phyloP scores from a whole-genome alignment of 495 filamentous ascomycete species.

The Penicillium malachiteum region DNA sequence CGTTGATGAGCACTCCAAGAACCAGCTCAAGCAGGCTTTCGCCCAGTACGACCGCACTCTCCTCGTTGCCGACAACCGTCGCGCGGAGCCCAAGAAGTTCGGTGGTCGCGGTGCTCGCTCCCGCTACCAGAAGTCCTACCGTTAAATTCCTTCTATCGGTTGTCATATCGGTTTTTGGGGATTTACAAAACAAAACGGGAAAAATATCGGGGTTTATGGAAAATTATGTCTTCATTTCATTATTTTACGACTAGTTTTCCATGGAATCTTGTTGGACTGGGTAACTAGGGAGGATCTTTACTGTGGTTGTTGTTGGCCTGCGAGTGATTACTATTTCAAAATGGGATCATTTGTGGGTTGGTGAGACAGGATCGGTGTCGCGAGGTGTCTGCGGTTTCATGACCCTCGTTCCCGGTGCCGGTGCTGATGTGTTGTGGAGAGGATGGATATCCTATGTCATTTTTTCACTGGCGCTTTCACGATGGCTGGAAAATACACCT shows the following conservation, averaged over 20 bases:
- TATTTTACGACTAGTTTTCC: conserved; percentile 31
- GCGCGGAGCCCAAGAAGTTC: conserved; percentile 93
- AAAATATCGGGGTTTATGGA: conserved; percentile 13
- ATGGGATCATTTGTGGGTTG: conserved; percentile 8
- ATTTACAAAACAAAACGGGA: conserved; percentile 21
- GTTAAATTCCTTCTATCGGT: conserved; percentile 45
- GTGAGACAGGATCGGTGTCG: conserved; percentile 22
- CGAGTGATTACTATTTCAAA: conserved; percentile 16
- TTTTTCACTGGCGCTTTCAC: conserved; percentile 33
- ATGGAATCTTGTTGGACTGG: conserved; percentile 22
- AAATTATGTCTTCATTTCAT: conserved; percentile 20
- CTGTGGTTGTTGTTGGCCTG: conserved; percentile 11
- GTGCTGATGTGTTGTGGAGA: conserved; percentile 21
- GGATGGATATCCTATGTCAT: conserved; percentile 28
- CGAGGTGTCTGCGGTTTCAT: conserved; percentile 15
- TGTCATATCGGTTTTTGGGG: conserved; percentile 1
- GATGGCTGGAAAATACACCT: conserved; percentile 36
- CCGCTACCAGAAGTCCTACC: conserved; percentile 91
- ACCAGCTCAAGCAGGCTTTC: conserved; percentile 92
- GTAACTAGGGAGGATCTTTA: conserved; percentile 21
- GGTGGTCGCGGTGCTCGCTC: conserved; percentile 83
- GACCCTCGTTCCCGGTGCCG: conserved; percentile 25
- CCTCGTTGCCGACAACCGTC: conserved; percentile 94
- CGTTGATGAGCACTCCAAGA: conserved; percentile 99
- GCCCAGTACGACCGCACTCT: conserved; percentile 94